Conservation (phyloP, 106 monocot species). For the Platanthera zijinensis region DNA sequence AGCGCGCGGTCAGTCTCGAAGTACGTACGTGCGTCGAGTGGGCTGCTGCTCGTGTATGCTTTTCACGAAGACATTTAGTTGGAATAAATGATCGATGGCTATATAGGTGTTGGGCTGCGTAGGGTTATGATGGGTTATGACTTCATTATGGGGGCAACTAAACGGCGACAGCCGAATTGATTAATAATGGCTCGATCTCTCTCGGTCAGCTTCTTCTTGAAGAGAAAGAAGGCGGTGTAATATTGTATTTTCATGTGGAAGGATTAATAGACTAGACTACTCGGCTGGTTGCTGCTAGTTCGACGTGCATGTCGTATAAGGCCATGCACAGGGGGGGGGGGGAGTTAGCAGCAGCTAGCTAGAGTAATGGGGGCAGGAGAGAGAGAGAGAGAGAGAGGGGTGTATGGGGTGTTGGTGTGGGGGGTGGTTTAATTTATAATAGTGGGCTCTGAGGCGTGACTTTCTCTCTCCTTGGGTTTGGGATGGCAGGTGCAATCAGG, state of each 20-base stretch:
- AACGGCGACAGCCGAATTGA: conserved; percentile 1
- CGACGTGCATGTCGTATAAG: conserved; percentile 1
- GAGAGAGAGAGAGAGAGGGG: too few species aligned
- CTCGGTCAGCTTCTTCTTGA: too few species aligned
- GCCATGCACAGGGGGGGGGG: background rate
- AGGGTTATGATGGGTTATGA: conserved; percentile 3
- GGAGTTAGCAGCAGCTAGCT: background rate
- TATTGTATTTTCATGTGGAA: background rate
- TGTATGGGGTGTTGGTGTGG: too few species aligned
- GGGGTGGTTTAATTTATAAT: too few species aligned
- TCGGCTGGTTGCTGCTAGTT: background rate
- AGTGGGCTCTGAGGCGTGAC: background rate
- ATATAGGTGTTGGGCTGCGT: background rate
- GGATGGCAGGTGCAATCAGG: background rate
- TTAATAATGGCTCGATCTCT: background rate
- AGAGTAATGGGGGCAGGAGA: background rate
- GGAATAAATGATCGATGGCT: background rate
- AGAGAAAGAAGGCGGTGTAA: too few species aligned
- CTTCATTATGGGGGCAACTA: conserved; percentile 7
- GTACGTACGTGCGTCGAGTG: background rate
- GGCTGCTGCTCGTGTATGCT: background rate
- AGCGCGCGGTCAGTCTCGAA: conserved; percentile 9
- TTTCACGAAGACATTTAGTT: background rate
- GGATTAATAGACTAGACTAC: background rate
- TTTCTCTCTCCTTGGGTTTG: background rate